Percentiles rank a stretch among this genome's conserved stretches.
Conservation (phyloP, 129 eudicot species). For the Chrysanthemum makinoi region DNA sequence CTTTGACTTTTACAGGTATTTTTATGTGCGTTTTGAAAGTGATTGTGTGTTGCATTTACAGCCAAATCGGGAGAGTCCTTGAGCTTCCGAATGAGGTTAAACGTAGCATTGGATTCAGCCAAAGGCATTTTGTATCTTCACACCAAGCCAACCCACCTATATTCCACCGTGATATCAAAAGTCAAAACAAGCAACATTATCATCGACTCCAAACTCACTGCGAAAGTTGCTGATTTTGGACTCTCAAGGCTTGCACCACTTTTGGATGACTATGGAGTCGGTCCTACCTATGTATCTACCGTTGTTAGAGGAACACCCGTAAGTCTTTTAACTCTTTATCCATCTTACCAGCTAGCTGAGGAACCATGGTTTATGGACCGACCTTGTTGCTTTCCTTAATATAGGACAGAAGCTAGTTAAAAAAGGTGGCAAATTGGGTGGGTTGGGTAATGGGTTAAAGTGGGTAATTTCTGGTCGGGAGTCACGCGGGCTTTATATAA, state of each 20-base stretch:
- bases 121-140: slow-evolving; percentile 89
- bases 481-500: too few relatives aligned
- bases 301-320: slow-evolving; percentile 88
- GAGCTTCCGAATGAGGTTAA: slow-evolving; percentile 59
- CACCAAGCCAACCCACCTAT: slow-evolving; percentile 74
- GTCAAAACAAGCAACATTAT: slow-evolving; percentile 87
- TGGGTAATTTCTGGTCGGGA: neutral
- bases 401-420: too few relatives aligned
- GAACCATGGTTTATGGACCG: neutral
- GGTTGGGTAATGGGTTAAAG: neutral
- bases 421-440: too few relatives aligned
- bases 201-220: slow-evolving; percentile 55
- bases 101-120: slow-evolving; percentile 69
- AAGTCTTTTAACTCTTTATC: slow-evolving; percentile 21
- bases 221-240: slow-evolving; percentile 95
- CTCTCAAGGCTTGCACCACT: slow-evolving; percentile 87
- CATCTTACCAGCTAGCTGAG: neutral
- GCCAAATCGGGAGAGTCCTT: slow-evolving; percentile 49
- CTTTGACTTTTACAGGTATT: neutral
- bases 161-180: slow-evolving; percentile 82
- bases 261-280: slow-evolving; percentile 48
- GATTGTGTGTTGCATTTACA: slow-evolving; percentile 20
- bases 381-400: neutral
- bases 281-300: slow-evolving; percentile 63
- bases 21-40: neutral